These are phyloP conservation scores for Candida broadrunensis DNA, from an alignment of 805 yeast species.

Conservation along the genomic window DNA sequence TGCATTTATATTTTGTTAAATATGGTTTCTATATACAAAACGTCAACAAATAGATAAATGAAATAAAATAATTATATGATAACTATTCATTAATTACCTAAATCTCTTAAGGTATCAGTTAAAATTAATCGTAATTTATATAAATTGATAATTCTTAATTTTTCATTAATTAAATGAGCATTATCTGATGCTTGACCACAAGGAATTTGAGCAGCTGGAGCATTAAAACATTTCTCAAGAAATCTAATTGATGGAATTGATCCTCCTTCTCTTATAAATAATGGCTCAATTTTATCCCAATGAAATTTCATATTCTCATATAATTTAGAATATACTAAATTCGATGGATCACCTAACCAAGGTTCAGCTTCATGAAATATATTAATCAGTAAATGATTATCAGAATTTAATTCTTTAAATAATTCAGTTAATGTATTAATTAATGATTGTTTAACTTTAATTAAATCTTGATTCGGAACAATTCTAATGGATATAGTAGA, in stretches of 20 bases:
- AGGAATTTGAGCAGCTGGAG: constrained; percentile 94
- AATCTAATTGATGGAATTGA: constrained; percentile 89
- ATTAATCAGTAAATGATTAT: constrained; percentile 58
- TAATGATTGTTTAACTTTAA: constrained; percentile 51
- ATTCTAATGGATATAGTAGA: constrained; percentile 80
- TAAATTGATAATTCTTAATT: constrained; percentile 74
- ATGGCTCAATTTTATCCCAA: constrained; percentile 77
- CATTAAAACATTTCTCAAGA: constrained; percentile 74
- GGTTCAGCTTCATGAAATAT: constrained; percentile 89
- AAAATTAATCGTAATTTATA: constrained; percentile 69
- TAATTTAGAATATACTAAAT: constrained; percentile 68
- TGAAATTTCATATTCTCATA: constrained; percentile 57
- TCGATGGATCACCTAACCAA: constrained; percentile 88
- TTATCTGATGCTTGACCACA: constrained; percentile 95
- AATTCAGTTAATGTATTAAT: constrained; percentile 39
- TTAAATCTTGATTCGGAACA: constrained; percentile 83
- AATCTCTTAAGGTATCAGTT: constrained; percentile 46
- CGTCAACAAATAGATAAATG: too few relatives aligned
- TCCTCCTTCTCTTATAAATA: constrained; percentile 93
- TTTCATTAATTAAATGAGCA: constrained; percentile 89
- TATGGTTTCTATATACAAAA: too few relatives aligned
- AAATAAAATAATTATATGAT: too few relatives aligned
- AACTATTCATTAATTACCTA: constrained; percentile 21
- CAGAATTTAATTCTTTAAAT: constrained; percentile 52
- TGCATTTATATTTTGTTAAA: constrained; percentile 6